These are phyloP conservation scores for Melanomma pulvis-pyrius DNA, from an alignment of 495 filamentous ascomycete species.

Conservation along the genomic window DNA sequence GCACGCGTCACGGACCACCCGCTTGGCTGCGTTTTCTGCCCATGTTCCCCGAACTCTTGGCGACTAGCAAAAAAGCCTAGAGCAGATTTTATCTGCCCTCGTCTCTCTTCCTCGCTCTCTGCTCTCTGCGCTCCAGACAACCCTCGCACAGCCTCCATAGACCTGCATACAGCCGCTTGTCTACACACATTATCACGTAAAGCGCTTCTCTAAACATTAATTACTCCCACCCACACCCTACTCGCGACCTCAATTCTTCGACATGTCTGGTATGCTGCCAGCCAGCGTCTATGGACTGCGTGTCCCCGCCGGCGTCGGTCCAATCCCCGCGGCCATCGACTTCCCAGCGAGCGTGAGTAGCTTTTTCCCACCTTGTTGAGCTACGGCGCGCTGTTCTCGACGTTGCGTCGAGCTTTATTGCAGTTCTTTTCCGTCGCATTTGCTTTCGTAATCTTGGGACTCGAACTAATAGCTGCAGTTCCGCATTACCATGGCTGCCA, in stretches of 20 bases:
- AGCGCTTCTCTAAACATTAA: not conserved
- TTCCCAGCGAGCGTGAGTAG: slow-evolving; percentile 79
- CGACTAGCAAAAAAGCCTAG: not conserved
- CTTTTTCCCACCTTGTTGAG: not conserved
- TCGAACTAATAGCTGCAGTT: slow-evolving; percentile 60
- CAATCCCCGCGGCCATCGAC: slow-evolving; percentile 73
- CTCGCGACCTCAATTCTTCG: slow-evolving; percentile 4
- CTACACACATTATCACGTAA: not conserved
- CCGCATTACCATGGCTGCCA: slow-evolving; percentile 96
- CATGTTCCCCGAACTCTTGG: slow-evolving; percentile 21
- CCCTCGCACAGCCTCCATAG: not conserved
- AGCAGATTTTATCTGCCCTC: not conserved
- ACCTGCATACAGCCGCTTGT: slow-evolving; percentile 13
- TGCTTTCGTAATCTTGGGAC: not conserved
- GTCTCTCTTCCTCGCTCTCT: slow-evolving; percentile 14
- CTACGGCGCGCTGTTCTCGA: too few relatives aligned
- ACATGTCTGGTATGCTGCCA: slow-evolving; percentile 57
- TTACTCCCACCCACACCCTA: not conserved
- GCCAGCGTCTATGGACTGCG: slow-evolving; percentile 88
- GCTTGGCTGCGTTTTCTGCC: not conserved
- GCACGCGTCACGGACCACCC: not conserved
- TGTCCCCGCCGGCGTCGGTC: slow-evolving; percentile 75
- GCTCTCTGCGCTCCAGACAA: slow-evolving; percentile 1
- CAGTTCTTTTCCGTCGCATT: not conserved
- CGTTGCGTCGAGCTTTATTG: not conserved